Percentiles rank a stretch among this genome's conserved stretches.
These are phyloP conservation scores for Pythium apleroticum DNA, from an alignment of 352 stramenopile species.

Conservation along the genomic window DNA sequence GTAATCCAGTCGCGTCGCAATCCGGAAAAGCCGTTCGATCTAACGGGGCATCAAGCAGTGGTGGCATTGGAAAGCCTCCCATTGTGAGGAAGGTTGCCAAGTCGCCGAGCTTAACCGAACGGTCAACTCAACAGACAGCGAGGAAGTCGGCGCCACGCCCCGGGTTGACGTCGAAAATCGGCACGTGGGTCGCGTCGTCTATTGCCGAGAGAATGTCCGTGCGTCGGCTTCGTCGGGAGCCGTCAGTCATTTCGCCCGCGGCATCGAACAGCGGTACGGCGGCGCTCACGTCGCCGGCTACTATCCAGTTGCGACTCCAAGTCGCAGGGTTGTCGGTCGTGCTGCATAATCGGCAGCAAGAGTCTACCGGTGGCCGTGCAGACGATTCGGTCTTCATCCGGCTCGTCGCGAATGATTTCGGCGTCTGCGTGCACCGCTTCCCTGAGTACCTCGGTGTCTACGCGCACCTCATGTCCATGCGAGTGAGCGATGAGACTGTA, in stretches of 20 bases:
- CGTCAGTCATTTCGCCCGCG: slow-evolving; percentile 13
- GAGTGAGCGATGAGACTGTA: slow-evolving; percentile 66
- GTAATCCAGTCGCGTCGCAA: neutral
- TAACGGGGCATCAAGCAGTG: neutral
- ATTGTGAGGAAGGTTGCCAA: slow-evolving; percentile 25
- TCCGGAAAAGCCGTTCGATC: neutral
- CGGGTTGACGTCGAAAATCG: slow-evolving; percentile 29
- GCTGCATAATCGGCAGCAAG: slow-evolving; percentile 53
- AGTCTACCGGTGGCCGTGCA: slow-evolving; percentile 11
- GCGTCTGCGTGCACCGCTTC: slow-evolving; percentile 67
- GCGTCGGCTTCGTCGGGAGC: slow-evolving; percentile 11
- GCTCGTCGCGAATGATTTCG: slow-evolving; percentile 71
- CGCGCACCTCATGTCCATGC: slow-evolving; percentile 71
- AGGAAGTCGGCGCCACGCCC: neutral
- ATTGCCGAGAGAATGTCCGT: slow-evolving; percentile 19
- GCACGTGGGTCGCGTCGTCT: slow-evolving; percentile 29
- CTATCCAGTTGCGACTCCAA: slow-evolving; percentile 73
- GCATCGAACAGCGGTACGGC: slow-evolving; percentile 3
- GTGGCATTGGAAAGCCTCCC: slow-evolving; percentile 3
- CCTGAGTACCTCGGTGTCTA: slow-evolving; percentile 70
- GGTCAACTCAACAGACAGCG: neutral
- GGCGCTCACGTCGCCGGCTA: slow-evolving; percentile 26
- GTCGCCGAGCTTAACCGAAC: slow-evolving; percentile 1
- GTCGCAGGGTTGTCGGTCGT: slow-evolving; percentile 68
- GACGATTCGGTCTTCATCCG: slow-evolving; percentile 47